Evolutionary conservation across 2,329 filamentous ascomycete genomes (phyloP), one percentile per base, ranked within the genome.

Genomic region (Sarocladiaceae sp.): DNA sequence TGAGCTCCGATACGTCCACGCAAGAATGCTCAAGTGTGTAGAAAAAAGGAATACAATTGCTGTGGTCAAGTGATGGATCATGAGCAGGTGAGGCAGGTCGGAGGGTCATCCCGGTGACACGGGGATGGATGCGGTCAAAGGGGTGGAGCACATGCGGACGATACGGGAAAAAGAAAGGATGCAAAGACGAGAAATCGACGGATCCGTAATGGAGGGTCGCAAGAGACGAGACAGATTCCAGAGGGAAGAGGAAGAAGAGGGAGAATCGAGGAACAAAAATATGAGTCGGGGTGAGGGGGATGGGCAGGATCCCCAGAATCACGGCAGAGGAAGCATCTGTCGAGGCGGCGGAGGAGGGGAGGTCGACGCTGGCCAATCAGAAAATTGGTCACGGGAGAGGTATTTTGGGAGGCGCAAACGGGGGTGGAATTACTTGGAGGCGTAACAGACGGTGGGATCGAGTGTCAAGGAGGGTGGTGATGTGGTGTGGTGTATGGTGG

Each of bases 311-410:
- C 40, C 32, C 18, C 19, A 44, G 32, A 44, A 43, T 24, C 31
- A 18, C 34, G 16, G 13, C 13, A 26, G 18, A 20, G 15, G 32
- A 12, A 23, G 18, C 9, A 7, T 29, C 20, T 6, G 20, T 19
- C 4, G 20, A 39, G 13, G 19, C 26, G 27, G 13, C 16, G 41
- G 39, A 12, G 37, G 41, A 43, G 27, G 41, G 27, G 41, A 43
- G 15, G 3, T 18, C 57, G 53, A 55, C 51, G 26, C 46, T 52
- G 43, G 56, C 63, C 63, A 66, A 65, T 65, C 60, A 66, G 55
- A 65, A 65, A 64, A 62, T 54, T 58, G 59, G 55, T 56, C 59
- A 55, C 55, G 52, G 48, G 49, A 51, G 53, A 57, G 53, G 52
- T 55, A 58, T 61, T 59, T 56, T 60, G 29, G 42, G 18, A 21